Conservation (phyloP, 225 moss, liverwort and hornwort genomes). For the Physcomitrium patens region DNA sequence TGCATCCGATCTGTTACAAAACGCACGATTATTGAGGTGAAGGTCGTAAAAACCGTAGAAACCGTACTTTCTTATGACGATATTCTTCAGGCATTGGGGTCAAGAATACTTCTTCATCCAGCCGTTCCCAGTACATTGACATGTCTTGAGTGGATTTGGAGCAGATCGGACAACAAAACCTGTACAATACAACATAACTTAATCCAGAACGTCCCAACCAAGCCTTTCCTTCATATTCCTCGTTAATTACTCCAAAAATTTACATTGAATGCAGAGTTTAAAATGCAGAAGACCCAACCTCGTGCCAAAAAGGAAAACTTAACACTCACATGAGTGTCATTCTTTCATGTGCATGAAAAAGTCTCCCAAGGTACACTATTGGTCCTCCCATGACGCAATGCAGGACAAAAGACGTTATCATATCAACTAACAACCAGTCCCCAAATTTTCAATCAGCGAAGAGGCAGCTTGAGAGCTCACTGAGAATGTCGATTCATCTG, state of each 20-base stretch:
- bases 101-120: conserved; percentile 70
- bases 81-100: conserved; percentile 95
- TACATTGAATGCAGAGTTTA: not conserved
- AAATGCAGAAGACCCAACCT: conserved; percentile 15
- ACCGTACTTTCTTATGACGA: conserved; percentile 66
- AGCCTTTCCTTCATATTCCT: not conserved
- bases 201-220: not conserved
- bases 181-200: conserved; percentile 29
- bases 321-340: no score
- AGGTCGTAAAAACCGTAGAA: not conserved
- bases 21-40: not conserved
- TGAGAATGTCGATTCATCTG: conserved; percentile 85
- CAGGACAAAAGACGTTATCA: not conserved
- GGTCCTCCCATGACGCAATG: no score
- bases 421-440: not conserved
- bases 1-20: not conserved
- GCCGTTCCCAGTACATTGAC: conserved; percentile 69
- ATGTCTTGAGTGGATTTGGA: conserved; percentile 80
- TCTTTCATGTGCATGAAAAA: no score
- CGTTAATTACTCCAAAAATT: conserved; percentile 1
- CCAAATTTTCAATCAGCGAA: not conserved
- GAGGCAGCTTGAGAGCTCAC: conserved; percentile 42
- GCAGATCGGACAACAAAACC: conserved; percentile 85
- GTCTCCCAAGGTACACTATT: no score
- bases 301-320: not conserved